Evolutionary conservation across 2,329 filamentous ascomycete genomes (phyloP).

Genomic region (Colletotrichum tabaci): DNA sequence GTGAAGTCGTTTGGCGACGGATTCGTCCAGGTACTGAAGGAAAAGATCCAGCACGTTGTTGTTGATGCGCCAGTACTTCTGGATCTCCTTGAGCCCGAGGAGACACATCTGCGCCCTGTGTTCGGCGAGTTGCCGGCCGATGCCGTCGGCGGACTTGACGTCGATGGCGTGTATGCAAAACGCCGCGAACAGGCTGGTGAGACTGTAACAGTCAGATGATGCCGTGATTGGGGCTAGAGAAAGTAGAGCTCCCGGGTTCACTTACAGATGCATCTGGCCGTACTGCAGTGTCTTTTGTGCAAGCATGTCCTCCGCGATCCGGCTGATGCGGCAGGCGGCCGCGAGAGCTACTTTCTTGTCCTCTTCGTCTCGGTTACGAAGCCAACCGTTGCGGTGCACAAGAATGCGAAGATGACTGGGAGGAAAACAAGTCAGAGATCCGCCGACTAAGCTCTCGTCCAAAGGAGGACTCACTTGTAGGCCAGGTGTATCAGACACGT

Average conservation of each 20-base stretch:
- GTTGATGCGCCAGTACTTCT: constrained; percentile 59
- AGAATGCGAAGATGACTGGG: constrained; percentile 54
- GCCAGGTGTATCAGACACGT: constrained; percentile 55
- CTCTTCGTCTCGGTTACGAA: constrained; percentile 48
- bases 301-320: constrained; percentile 57
- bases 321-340: constrained; percentile 54
- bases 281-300: constrained; percentile 52
- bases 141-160: constrained; percentile 52
- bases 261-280: constrained; percentile 57
- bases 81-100: constrained; percentile 55
- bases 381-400: constrained; percentile 53
- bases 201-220: constrained; percentile 43
- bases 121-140: constrained; percentile 53
- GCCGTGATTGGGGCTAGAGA: neutral
- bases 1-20: constrained; percentile 54
- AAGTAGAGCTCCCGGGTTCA: neutral
- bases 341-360: constrained; percentile 50
- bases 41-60: constrained; percentile 57
- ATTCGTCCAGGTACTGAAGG: constrained; percentile 55
- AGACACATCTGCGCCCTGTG: constrained; percentile 56
- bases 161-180: constrained; percentile 56
- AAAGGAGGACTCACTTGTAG: constrained; percentile 51
- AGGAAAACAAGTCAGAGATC: neutral
- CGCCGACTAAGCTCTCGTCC: neutral
- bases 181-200: constrained; percentile 55